Conservation (phyloP, 2,329 filamentous ascomycete species). For the Alternaria rosae region DNA sequence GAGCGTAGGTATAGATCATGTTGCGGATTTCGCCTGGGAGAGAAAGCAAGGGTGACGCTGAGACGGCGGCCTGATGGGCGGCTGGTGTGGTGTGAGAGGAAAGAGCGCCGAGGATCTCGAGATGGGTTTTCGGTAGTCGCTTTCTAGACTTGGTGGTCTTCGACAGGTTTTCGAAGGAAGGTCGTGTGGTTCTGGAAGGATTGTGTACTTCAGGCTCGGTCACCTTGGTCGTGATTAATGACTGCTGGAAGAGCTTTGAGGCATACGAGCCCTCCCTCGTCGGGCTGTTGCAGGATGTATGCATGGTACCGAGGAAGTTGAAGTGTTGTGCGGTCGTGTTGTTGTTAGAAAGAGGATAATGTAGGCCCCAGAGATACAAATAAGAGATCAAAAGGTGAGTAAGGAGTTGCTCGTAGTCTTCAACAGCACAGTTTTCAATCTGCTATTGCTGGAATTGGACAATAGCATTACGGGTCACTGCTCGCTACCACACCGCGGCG, state of each 20-base stretch:
- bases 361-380: not conserved
- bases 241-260: not conserved
- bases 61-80: not conserved
- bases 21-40: conserved; percentile 23
- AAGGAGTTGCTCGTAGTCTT: not conserved
- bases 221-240: not conserved
- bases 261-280: not conserved
- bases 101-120: not conserved
- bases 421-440: not conserved
- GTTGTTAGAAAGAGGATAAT: not conserved
- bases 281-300: not conserved
- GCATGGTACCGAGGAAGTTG: not conserved
- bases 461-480: not conserved
- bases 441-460: not conserved
- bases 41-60: conserved; percentile 12
- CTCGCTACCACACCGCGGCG: conserved; percentile 2
- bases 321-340: not conserved
- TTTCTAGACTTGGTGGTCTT: not conserved
- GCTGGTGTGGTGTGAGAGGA: not conserved
- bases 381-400: not conserved
- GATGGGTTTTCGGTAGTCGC: conserved; percentile 5
- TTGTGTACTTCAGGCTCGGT: not conserved
- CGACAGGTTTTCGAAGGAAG: not conserved
- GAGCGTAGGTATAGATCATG: conserved; percentile 19
- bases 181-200: not conserved